A percentile compares a stretch with the other conserved stretches of the same genome.
Conservation (phyloP, 495 filamentous ascomycete species). For the Lasiosphaeria hispida region DNA sequence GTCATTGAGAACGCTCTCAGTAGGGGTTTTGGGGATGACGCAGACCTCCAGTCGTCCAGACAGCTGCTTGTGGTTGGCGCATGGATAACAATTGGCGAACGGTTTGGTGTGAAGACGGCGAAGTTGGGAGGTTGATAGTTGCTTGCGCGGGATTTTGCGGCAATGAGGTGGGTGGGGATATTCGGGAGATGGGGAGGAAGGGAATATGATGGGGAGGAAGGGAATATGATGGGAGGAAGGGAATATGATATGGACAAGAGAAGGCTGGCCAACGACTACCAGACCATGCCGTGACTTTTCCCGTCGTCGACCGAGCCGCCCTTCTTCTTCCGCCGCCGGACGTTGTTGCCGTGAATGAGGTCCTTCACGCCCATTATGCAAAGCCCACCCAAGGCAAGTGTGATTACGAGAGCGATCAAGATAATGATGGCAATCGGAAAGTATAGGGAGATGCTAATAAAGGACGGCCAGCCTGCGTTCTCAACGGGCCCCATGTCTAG, state of each 20-base stretch:
- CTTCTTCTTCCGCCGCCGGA: conserved; percentile 21
- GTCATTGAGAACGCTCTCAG: conserved; percentile 28
- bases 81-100: conserved; percentile 14
- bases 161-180: neutral
- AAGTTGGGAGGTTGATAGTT: neutral
- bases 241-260: neutral
- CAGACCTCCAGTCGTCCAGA: conserved; percentile 4
- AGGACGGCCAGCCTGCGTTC: conserved; percentile 12
- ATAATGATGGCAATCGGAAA: conserved; percentile 30
- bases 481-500: conserved; percentile 4
- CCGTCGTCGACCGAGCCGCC: conserved; percentile 11
- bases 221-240: neutral
- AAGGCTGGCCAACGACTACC: conserved; percentile 11
- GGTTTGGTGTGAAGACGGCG: conserved; percentile 12
- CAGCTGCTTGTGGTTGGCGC: conserved; percentile 5
- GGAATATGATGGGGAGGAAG: neutral
- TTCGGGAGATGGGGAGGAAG: neutral
- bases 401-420: conserved; percentile 21
- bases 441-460: conserved; percentile 23
- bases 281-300: conserved; percentile 32
- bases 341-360: conserved; percentile 13
- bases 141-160: neutral
- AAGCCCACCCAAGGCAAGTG: conserved; percentile 10
- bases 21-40: conserved; percentile 31
- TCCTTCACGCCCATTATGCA: conserved; percentile 22